Conservation (phyloP, 2,329 filamentous ascomycete species). For the Fusarium abutilonis region DNA sequence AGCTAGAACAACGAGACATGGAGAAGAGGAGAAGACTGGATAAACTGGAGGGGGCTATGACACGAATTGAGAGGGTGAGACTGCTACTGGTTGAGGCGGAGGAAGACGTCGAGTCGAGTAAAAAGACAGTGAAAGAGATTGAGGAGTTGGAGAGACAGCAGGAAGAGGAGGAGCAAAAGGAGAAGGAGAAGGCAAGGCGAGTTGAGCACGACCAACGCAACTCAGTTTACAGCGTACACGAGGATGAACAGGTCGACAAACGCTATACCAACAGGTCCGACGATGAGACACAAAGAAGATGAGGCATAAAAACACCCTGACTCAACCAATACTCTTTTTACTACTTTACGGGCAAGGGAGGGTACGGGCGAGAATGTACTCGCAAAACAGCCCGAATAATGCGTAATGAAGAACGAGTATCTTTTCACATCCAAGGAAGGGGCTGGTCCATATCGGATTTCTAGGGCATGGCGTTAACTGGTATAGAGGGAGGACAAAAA, state of each 20-base stretch:
- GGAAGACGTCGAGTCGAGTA: constrained; percentile 36
- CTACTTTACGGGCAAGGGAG: neutral
- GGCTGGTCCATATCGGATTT: neutral
- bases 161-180: constrained; percentile 29
- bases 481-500: neutral
- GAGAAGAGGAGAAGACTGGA: constrained; percentile 77
- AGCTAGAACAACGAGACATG: constrained; percentile 74
- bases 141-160: constrained; percentile 34
- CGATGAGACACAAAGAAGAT: neutral
- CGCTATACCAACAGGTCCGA: constrained; percentile 8
- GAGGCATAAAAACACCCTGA: neutral
- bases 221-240: constrained; percentile 5
- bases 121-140: constrained; percentile 31
- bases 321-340: neutral
- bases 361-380: neutral
- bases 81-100: constrained; percentile 61
- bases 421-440: neutral
- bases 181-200: constrained; percentile 12
- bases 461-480: constrained; percentile 8
- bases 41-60: constrained; percentile 74
- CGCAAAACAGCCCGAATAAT: constrained; percentile 1
- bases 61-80: constrained; percentile 75
- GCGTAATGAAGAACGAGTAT: constrained; percentile 18
- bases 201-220: neutral
- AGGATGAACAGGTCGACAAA: constrained; percentile 11